Conservation (phyloP, 2,329 filamentous ascomycete species). For the Penicillium digitatum region DNA sequence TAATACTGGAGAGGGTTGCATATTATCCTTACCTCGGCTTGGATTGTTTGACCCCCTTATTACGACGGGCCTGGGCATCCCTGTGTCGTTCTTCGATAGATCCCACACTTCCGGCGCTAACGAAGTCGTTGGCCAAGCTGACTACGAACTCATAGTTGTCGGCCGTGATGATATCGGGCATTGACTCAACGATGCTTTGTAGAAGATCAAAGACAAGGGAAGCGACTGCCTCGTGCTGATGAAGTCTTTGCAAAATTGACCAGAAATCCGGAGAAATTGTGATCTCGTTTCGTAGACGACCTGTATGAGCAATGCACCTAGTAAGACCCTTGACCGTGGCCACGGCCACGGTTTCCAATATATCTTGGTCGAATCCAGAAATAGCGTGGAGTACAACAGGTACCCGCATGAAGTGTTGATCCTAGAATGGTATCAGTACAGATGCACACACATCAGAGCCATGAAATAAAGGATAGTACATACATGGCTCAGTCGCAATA, state of each 20-base stretch:
- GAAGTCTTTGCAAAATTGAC: slow-evolving; percentile 76
- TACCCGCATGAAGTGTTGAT: slow-evolving; percentile 85
- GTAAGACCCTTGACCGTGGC: slow-evolving; percentile 75
- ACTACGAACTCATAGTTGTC: slow-evolving; percentile 94
- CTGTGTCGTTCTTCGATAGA: slow-evolving; percentile 65
- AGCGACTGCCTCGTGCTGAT: slow-evolving; percentile 65
- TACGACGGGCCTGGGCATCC: slow-evolving; percentile 52
- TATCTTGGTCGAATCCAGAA: slow-evolving; percentile 75
- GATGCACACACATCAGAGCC: neutral
- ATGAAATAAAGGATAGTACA: slow-evolving; percentile 35
- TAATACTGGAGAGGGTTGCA: neutral
- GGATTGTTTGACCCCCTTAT: slow-evolving; percentile 52
- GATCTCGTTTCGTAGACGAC: slow-evolving; percentile 80
- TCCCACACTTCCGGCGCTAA: slow-evolving; percentile 72
- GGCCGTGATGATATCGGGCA: slow-evolving; percentile 79
- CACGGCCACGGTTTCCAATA: slow-evolving; percentile 69
- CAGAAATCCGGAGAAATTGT: slow-evolving; percentile 97
- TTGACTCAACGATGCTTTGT: slow-evolving; percentile 66
- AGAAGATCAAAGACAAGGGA: slow-evolving; percentile 82
- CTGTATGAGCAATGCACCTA: slow-evolving; percentile 72
- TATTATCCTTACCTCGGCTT: slow-evolving; percentile 53
- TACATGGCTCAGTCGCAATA: slow-evolving; percentile 82
- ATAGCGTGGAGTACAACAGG: slow-evolving; percentile 89
- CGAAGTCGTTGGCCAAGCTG: slow-evolving; percentile 80
- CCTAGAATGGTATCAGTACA: slow-evolving; percentile 48